phyloP scores from a whole-genome alignment of 2,329 filamentous ascomycete species.

The Fragosphaeria purpurea region DNA sequence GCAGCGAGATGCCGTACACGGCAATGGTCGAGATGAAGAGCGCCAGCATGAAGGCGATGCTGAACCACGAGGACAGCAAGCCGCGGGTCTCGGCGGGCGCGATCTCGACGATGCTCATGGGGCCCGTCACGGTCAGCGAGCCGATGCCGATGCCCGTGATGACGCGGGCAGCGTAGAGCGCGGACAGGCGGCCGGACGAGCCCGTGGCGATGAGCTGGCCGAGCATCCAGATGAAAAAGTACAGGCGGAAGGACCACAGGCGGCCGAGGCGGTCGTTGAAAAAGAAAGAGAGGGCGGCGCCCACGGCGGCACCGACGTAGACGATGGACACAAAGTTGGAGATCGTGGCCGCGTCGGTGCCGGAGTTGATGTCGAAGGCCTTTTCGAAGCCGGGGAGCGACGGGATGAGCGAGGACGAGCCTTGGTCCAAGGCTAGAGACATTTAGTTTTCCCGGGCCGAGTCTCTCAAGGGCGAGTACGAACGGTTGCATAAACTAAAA shows the following conservation, averaged over 20 bases:
- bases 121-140: slow-evolving; percentile 32
- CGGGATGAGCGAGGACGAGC: slow-evolving; percentile 7
- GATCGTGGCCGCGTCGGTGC: slow-evolving; percentile 9
- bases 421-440: slow-evolving; percentile 8
- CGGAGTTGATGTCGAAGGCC: slow-evolving; percentile 10
- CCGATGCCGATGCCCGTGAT: slow-evolving; percentile 26
- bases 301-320: slow-evolving; percentile 6
- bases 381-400: slow-evolving; percentile 10
- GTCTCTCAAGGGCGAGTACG: too few species aligned
- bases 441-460: too few species aligned
- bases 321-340: slow-evolving; percentile 9
- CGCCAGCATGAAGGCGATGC: slow-evolving; percentile 24
- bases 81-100: slow-evolving; percentile 36
- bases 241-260: slow-evolving; percentile 28
- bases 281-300: slow-evolving; percentile 6
- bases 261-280: slow-evolving; percentile 31
- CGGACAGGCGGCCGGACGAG: slow-evolving; percentile 1
- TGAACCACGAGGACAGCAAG: slow-evolving; percentile 31
- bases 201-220: slow-evolving; percentile 29
- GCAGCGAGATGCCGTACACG: slow-evolving; percentile 24
- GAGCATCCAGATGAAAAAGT: slow-evolving; percentile 33
- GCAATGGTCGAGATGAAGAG: slow-evolving; percentile 23
- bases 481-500: too few species aligned
- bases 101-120: slow-evolving; percentile 36
- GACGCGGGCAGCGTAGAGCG: slow-evolving; percentile 28